Evolutionary conservation across 345 rosid species (phyloP), one percentile per base, ranked within the genome.

Genomic region (Rhizophora mangle): DNA sequence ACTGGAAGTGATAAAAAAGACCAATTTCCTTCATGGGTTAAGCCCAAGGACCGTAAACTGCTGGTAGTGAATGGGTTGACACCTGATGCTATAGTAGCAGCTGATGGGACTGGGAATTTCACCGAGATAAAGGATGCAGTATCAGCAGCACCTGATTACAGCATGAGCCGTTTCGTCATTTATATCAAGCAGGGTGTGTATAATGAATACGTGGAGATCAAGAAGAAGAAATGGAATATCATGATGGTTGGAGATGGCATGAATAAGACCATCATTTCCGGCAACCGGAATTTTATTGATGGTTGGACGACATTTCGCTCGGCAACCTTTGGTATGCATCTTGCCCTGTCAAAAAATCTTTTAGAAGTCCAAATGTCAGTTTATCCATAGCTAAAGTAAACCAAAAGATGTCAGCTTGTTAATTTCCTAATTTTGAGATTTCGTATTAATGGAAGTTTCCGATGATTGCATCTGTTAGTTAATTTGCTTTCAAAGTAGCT

Each of bases 1-100:
- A 30, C 54, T 53, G 64, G 47, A 2, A 39, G 34, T 37, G 51
- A 27, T 64, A 29, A 72, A 6, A 58, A 68, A 3, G 51, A 65
- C 68, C 70, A 55, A 18, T 86, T 87, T 65, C 97, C 97, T 27
- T 52, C 75, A 1, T 91, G 96, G 97, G 73, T 91, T 64, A 80
- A 68, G 68, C 76, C 76, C 8, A 80, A 78, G 36, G 95, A 90
- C 67, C 77, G 87, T 19, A 62, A 74, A 27, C n/a, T 74, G 54
- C 7, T 74, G 6, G 53, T 46, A 0, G 32, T 47, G 18, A 68
- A 72, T 51, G 80, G 76, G 39, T 54, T 72, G 32, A 63, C 59
- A 1, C 69, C 72, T 18, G 65, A 77, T 67, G 80, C 19, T 26
- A 31, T 72, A 15, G 76, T 77, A 13, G 80, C 80, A 29, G 65